Evolutionary conservation across 2,329 filamentous ascomycete species (phyloP), one percentile per base, ranked within the genome.

Genomic region (Colletotrichum falcatum): DNA sequence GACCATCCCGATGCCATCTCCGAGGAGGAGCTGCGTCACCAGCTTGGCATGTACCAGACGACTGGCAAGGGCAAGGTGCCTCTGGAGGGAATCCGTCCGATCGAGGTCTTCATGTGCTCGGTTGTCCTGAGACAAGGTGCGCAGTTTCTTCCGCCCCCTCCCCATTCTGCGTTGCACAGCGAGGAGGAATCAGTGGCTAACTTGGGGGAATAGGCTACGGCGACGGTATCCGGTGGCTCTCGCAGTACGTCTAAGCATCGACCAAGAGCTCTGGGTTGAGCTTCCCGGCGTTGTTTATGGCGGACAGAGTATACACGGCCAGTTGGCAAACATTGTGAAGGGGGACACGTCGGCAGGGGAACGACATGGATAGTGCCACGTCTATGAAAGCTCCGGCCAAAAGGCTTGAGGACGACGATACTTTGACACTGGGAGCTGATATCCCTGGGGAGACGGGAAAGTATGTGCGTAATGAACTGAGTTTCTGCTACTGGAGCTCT

Each of bases 91-190:
- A 97, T 97, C 82, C 88, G 95, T 77, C 94, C 95, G 30, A 95
- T 99, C 79, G 96, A 99, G 88, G 90, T 98, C 73, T 98, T 98
- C 84, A 97, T 99, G 96, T 98, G 95, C 89, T 97, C 94, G 77
- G 95, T 98, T 76, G 95, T 98, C 73, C 97, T 98, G 94, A 90
- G 95, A 83, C 95, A 98, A 87, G 96, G 90, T 92, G 77, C 76
- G 88, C 39, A 18, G 8, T 26, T 83, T 48, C 37, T 44, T 16
- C 4, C n/a, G 8, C 18, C 83, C 46, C 37, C n/a, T 16, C 4
- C n/a, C 48, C 37, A 16, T 39, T 11, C 28, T 51, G 5, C 20
- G 23, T 18, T 9, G 0, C n/a, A 60, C 23, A 20, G 51, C 16
- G 18, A 44, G n/a, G 16, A 49, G 0, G n/a, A 37, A 28, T 2